A percentile compares a stretch with the other conserved stretches of the same genome.
phyloP scores from a whole-genome alignment of 129 eudicot species.

The Tagetes erecta region DNA sequence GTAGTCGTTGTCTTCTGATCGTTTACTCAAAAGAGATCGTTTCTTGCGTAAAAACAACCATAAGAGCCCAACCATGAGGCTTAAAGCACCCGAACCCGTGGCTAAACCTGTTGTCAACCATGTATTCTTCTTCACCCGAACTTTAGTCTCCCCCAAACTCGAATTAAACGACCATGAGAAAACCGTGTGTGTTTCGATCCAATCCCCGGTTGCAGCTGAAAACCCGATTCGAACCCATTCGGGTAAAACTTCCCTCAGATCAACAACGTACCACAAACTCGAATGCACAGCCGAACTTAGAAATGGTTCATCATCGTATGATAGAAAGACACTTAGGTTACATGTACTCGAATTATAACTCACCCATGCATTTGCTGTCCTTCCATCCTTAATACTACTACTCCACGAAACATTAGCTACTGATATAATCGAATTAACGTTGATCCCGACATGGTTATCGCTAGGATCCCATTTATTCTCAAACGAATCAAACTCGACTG shows the following conservation, averaged over 20 bases:
- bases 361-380: conserved; percentile 45
- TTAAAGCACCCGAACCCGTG: conserved; percentile 28
- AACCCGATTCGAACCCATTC: conserved; percentile 45
- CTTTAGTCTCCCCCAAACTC: conserved; percentile 24
- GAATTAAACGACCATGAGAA: conserved; percentile 45
- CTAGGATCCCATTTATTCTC: conserved; percentile 47
- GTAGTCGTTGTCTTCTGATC: conserved; percentile 22
- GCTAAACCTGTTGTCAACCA: conserved; percentile 31
- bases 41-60: conserved; percentile 39
- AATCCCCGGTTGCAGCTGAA: conserved; percentile 49
- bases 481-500: conserved; percentile 50
- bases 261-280: conserved; percentile 35
- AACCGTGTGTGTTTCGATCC: conserved; percentile 45
- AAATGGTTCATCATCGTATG: conserved; percentile 23
- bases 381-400: conserved; percentile 38
- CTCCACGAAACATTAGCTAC: conserved; percentile 39
- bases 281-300: conserved; percentile 20
- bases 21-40: background rate
- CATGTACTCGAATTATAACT: conserved; percentile 42
- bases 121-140: conserved; percentile 11
- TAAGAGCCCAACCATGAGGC: conserved; percentile 25
- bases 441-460: conserved; percentile 47
- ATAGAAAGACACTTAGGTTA: conserved; percentile 44
- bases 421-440: conserved; percentile 45
- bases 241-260: conserved; percentile 45